These are phyloP conservation scores for Naganishia cerealis DNA, from an alignment of 1,284 basidiomycete genomes.

Conservation along the genomic window DNA sequence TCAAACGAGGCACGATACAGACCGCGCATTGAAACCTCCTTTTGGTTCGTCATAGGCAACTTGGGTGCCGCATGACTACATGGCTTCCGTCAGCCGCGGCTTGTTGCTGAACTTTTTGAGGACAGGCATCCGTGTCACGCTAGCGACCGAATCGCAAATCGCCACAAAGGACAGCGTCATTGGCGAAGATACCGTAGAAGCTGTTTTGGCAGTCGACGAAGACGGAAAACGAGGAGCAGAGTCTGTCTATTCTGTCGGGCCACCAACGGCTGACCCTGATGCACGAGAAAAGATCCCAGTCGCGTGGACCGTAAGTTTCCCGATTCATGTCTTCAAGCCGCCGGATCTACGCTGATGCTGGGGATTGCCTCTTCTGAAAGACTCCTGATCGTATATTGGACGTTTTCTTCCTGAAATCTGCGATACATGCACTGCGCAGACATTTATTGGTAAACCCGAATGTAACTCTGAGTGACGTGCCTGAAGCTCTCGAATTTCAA, in stretches of 20 bases:
- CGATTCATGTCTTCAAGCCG: constrained; percentile 3
- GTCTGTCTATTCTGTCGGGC: constrained; percentile 40
- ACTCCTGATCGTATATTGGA: constrained; percentile 79
- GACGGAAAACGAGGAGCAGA: constrained; percentile 32
- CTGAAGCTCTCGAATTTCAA: constrained; percentile 52
- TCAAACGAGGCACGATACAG: constrained; percentile 14
- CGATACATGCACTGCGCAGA: constrained; percentile 43
- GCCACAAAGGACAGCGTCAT: constrained; percentile 49
- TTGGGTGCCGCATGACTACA: constrained; percentile 90
- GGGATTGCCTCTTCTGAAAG: constrained; percentile 41
- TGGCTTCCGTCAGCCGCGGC: constrained; percentile 62
- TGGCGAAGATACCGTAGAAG: constrained; percentile 40
- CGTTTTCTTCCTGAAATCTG: constrained; percentile 59
- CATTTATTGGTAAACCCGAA: constrained; percentile 41
- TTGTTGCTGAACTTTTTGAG: constrained; percentile 75
- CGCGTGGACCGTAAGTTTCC: constrained; percentile 48
- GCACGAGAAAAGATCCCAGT: constrained; percentile 71
- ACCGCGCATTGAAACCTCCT: constrained; percentile 30
- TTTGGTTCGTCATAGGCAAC: constrained; percentile 47
- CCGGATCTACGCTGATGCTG: neutral
- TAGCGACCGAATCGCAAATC: constrained; percentile 58
- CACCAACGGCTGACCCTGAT: constrained; percentile 57
- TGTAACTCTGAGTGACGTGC: constrained; percentile 46
- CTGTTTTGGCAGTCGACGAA: constrained; percentile 39
- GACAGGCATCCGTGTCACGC: constrained; percentile 67